A percentile compares a stretch with the other conserved stretches of the same genome.
Evolutionary conservation across 495 filamentous ascomycete species (phyloP).

Genomic region (Hypoxylon fragiforme): DNA sequence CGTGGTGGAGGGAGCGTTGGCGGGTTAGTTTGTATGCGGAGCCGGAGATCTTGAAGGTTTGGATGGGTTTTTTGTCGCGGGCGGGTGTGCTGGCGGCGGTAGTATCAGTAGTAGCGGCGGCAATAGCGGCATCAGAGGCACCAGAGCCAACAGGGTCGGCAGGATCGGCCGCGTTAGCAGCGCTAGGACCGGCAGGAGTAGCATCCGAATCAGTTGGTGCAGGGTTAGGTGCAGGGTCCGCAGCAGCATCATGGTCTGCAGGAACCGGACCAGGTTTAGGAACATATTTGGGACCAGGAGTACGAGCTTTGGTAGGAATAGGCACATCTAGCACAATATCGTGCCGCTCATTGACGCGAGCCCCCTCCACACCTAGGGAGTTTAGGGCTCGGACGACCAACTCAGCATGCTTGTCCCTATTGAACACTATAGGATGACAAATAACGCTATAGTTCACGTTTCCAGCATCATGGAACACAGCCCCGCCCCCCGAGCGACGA

Average conservation of each 20-base stretch:
- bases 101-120: too few species aligned
- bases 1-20: slow-evolving; percentile 81
- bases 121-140: too few species aligned
- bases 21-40: slow-evolving; percentile 91
- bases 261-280: too few species aligned
- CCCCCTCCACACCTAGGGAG: slow-evolving; percentile 49
- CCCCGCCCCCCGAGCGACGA: slow-evolving; percentile 83
- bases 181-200: too few species aligned
- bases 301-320: neutral
- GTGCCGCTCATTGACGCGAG: slow-evolving; percentile 83
- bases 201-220: too few species aligned
- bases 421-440: slow-evolving; percentile 71
- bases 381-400: slow-evolving; percentile 84
- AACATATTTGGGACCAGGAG: slow-evolving; percentile 28
- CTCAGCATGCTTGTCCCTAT: slow-evolving; percentile 82
- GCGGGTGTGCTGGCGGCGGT: too few species aligned
- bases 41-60: slow-evolving; percentile 80
- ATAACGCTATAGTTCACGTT: slow-evolving; percentile 95
- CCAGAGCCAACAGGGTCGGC: too few species aligned
- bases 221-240: too few species aligned
- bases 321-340: slow-evolving; percentile 78
- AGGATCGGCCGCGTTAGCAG: too few species aligned
- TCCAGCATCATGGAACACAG: slow-evolving; percentile 89
- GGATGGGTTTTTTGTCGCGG: too few species aligned
- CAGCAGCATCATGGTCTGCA: too few species aligned